Base-by-base conservation (phyloP, 2,329 filamentous ascomycete genomes). In the Diaporthe citrichinensis region DNA sequence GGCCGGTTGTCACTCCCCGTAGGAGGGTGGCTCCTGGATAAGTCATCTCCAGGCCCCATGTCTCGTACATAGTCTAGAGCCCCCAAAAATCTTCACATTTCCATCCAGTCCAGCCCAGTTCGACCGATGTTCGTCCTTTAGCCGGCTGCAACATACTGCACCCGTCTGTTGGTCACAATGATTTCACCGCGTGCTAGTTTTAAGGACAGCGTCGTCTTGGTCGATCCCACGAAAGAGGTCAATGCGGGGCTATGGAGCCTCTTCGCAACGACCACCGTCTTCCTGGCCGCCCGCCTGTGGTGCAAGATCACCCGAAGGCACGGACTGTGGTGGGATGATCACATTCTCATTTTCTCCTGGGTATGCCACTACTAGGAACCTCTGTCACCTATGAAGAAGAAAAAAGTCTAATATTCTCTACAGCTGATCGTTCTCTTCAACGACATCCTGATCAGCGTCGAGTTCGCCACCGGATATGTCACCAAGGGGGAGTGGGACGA, bases 291-390 rank as follows among this genome's bases (percentile, higher is more conserved):
- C n/a, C 65, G 73, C 4, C 39, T 75, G 31, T 75, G 67, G 57
- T 75, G 73, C 68, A 75, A 75, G 57, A 57, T 72, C 34, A 72
- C 67, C n/a, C 55, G 73, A n/a, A 39, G 49, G 12, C n/a, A 61
- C 61, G 73, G 73, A 4, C 55, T 75, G 23, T 75, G 73, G 73
- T 75, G 41, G 53, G 73, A 75, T 65, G 73, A 75, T 17, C 53
- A 75, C 44, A 51, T 75, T 41, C 68, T 75, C 15, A 67, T 75
- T 20, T 36, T 55, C 51, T 71, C 73, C 5, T 75, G 73, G 73
- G 73, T 72, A 72, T 46, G 68, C 34, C 39, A 28, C 41, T 15
- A 23, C 62, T 23, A 51, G 20, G 4, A 39, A 39, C 4, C 7
- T 8, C 36, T n/a, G 9, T 39, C 15, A 31, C 44, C 44, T 8